These are phyloP conservation scores for Bjerkandera adusta DNA, from an alignment of 1,284 basidiomycete species.

Conservation along the genomic window DNA sequence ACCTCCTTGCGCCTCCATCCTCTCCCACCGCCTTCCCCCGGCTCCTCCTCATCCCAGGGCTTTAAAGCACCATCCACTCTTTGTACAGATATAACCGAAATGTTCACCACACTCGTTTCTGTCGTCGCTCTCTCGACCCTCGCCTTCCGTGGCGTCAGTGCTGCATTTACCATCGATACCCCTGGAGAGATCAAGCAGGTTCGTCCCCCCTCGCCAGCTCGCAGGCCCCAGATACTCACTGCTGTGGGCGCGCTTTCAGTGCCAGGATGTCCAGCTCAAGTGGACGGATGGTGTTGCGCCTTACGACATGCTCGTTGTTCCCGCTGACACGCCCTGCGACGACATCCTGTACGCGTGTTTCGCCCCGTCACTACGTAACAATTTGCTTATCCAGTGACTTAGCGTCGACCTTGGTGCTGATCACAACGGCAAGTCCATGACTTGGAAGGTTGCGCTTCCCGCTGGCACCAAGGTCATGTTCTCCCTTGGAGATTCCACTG, in stretches of 20 bases:
- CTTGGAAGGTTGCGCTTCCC: slow-evolving; percentile 47
- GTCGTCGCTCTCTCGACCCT: slow-evolving; percentile 52
- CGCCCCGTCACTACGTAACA: not conserved
- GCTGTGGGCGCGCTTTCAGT: too few species aligned
- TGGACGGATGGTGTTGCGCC: slow-evolving; percentile 50
- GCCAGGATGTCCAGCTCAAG: slow-evolving; percentile 45
- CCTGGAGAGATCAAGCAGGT: slow-evolving; percentile 59
- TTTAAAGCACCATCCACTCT: slow-evolving; percentile 7
- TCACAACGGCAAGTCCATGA: slow-evolving; percentile 40
- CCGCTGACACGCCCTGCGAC: slow-evolving; percentile 53
- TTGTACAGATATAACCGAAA: slow-evolving; percentile 29
- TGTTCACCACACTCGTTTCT: slow-evolving; percentile 77
- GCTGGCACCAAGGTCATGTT: slow-evolving; percentile 50
- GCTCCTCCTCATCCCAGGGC: slow-evolving; percentile 3
- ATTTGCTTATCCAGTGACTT: slow-evolving; percentile 1
- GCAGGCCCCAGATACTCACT: not conserved
- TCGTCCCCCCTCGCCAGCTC: slow-evolving; percentile 9
- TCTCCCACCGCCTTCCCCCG: slow-evolving; percentile 1
- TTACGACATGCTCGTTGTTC: slow-evolving; percentile 59
- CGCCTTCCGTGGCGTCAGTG: slow-evolving; percentile 49
- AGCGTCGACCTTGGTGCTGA: slow-evolving; percentile 63
- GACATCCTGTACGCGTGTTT: slow-evolving; percentile 49
- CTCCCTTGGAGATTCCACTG: slow-evolving; percentile 51
- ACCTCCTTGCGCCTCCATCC: slow-evolving; percentile 5
- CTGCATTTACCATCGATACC: slow-evolving; percentile 51